Percentiles rank a stretch among this genome's conserved stretches.
These are phyloP conservation scores for Cladosporium sp. DNA, from an alignment of 2,329 filamentous ascomycete genomes.

Conservation along the genomic window DNA sequence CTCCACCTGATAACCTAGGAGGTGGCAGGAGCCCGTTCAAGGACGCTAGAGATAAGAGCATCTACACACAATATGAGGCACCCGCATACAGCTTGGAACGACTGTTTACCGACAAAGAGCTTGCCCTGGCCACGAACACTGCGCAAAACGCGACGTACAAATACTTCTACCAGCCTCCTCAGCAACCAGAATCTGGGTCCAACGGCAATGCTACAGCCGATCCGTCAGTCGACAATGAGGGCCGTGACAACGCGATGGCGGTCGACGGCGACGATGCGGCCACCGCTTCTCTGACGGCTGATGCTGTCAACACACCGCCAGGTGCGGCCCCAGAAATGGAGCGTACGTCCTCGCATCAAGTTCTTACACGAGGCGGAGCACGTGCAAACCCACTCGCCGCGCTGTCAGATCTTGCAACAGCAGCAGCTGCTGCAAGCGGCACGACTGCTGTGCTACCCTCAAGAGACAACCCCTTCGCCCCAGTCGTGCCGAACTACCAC, in stretches of 20 bases:
- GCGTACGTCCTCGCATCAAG: slow-evolving; percentile 58
- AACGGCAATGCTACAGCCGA: slow-evolving; percentile 32
- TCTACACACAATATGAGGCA: slow-evolving; percentile 58
- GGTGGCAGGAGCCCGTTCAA: slow-evolving; percentile 52
- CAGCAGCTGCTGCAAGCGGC: slow-evolving; percentile 39
- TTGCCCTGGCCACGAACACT: slow-evolving; percentile 61
- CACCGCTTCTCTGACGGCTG: slow-evolving; percentile 17
- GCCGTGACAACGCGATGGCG: slow-evolving; percentile 31
- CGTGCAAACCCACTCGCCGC: slow-evolving; percentile 51
- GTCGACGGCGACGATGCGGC: slow-evolving; percentile 31
- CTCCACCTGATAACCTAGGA: slow-evolving; percentile 43
- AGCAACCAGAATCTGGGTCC: slow-evolving; percentile 28
- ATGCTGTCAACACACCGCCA: slow-evolving; percentile 30
- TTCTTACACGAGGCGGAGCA: slow-evolving; percentile 52
- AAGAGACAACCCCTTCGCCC: slow-evolving; percentile 44
- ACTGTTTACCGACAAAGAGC: slow-evolving; percentile 68
- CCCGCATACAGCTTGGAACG: slow-evolving; percentile 61
- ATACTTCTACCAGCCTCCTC: slow-evolving; percentile 55
- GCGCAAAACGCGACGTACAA: slow-evolving; percentile 60
- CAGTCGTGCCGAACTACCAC: slow-evolving; percentile 47
- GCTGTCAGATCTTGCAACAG: slow-evolving; percentile 56
- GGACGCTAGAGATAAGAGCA: slow-evolving; percentile 53
- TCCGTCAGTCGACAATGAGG: slow-evolving; percentile 26
- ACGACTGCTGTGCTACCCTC: slow-evolving; percentile 35
- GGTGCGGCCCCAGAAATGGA: slow-evolving; percentile 55